These are phyloP conservation scores for Sugiyamaella paludigena DNA, from an alignment of 1,139 yeast species.

Conservation along the genomic window DNA sequence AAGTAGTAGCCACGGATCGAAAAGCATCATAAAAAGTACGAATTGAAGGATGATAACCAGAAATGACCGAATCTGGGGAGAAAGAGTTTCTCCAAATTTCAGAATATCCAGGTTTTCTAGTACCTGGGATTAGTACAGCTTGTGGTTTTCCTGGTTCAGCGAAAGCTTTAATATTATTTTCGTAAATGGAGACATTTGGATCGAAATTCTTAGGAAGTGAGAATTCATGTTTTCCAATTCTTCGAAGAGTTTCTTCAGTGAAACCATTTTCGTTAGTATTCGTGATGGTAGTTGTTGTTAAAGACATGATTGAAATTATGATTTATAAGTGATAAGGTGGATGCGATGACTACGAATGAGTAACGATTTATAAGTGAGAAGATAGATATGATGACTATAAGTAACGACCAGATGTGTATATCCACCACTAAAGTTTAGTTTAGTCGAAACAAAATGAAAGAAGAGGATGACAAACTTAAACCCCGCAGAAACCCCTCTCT, in stretches of 20 bases:
- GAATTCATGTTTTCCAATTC: constrained; percentile 15
- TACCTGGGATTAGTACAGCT: constrained; percentile 47
- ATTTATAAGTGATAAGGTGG: no score
- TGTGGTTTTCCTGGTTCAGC: constrained; percentile 28
- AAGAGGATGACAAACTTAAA: no score
- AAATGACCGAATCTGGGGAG: constrained; percentile 41
- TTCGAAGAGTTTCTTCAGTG: constrained; percentile 19
- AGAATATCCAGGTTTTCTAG: constrained; percentile 51
- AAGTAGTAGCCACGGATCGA: constrained; percentile 41
- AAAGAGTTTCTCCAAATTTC: constrained; percentile 51
- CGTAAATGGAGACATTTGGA: constrained; percentile 7
- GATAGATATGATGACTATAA: no score
- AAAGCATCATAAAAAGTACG: constrained; percentile 52
- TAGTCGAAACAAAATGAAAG: no score
- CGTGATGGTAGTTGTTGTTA: no score
- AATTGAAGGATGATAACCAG: constrained; percentile 50
- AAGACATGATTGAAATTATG: no score
- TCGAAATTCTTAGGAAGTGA: constrained; percentile 9
- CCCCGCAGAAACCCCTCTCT: no score
- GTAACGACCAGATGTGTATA: no score
- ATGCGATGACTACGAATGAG: no score
- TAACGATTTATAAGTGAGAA: no score
- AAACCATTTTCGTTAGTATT: constrained; percentile 13
- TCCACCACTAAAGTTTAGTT: no score
- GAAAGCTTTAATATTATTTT: constrained; percentile 4